phyloP scores from a whole-genome alignment of 768 basidiomycete genomes.

The Chlorophyllum brunneum region DNA sequence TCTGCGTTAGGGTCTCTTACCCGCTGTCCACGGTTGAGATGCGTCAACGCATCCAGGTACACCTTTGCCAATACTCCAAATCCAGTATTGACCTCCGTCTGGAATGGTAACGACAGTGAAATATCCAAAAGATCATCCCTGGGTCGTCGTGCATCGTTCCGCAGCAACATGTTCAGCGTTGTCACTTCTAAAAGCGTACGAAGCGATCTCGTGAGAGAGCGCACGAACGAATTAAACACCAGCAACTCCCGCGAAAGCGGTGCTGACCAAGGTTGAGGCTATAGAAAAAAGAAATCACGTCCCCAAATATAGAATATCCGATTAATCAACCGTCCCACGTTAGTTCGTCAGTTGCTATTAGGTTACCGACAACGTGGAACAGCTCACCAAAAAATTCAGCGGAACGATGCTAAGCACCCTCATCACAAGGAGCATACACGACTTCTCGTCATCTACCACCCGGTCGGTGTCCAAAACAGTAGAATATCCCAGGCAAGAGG shows the following conservation, averaged over 20 bases:
- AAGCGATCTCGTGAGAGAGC: slow-evolving; percentile 85
- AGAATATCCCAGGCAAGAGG: neutral
- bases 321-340: neutral
- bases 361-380: slow-evolving; percentile 5
- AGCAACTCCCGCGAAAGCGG: slow-evolving; percentile 94
- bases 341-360: neutral
- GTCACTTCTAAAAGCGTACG: slow-evolving; percentile 89
- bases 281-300: slow-evolving; percentile 14
- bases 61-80: slow-evolving; percentile 98
- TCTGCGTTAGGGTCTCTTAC: slow-evolving; percentile 76
- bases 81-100: slow-evolving; percentile 94
- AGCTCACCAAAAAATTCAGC: slow-evolving; percentile 83
- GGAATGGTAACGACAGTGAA: slow-evolving; percentile 89
- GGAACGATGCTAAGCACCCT: slow-evolving; percentile 94
- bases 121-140: slow-evolving; percentile 93
- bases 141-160: slow-evolving; percentile 78
- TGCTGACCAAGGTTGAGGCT: slow-evolving; percentile 92
- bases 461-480: neutral
- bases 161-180: slow-evolving; percentile 88
- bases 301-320: slow-evolving; percentile 8
- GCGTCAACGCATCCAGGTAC: slow-evolving; percentile 89
- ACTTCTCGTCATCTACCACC: slow-evolving; percentile 83
- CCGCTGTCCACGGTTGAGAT: slow-evolving; percentile 76
- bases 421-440: slow-evolving; percentile 95
- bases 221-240: slow-evolving; percentile 97